Evolutionary conservation across 1,139 yeast species (phyloP), one percentile per base, ranked within the genome.

Genomic region (Debaryomyces singareniensis): DNA sequence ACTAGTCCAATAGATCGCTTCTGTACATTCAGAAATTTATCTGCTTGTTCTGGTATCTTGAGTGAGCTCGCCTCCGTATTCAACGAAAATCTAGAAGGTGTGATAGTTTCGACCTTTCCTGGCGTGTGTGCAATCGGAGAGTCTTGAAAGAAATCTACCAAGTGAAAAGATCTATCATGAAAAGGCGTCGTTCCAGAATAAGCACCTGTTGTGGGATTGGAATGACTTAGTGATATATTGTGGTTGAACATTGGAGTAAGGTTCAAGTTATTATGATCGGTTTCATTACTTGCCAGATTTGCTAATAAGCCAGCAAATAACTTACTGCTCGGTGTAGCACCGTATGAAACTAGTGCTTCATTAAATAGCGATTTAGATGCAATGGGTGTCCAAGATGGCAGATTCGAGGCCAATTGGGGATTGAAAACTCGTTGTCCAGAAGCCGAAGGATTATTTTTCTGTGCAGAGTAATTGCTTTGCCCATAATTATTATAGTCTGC

Each of bases 351-450:
- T 21, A 61, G 39, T 36, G 56, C 62, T 24, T 63, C 70, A 31
- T 54, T 58, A 36, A 47, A 55, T 35, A 61, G 49, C 2, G 70
- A 62, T 31, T 62, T 63, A 6, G 65, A 55, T 4, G 65, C 55
- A 11, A 65, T 45, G 3, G 72, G 72, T 4, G 72, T 65, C 71
- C 71, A 66, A 1, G 70, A 69, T 2, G 64, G 46, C 31, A 58
- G 41, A 30, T 46, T 48, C 3, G 55, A 25, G 13, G 45, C 30
- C 30, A 27, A 20, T 31, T 37, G 39, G 27, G 39, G 36, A n/a
- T 27, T 28, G 27, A 39, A 35, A 18, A n/a, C 7, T 12, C 9
- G 7, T 23, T 23, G 7, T 13, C 7, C 9, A 7, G 25, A 23
- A n/a, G 13, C 11, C 11, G 25, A 23, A 6, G 11, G 25, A 7